Conservation (phyloP, 2,329 filamentous ascomycete species). For the Byssothecium circinans region DNA sequence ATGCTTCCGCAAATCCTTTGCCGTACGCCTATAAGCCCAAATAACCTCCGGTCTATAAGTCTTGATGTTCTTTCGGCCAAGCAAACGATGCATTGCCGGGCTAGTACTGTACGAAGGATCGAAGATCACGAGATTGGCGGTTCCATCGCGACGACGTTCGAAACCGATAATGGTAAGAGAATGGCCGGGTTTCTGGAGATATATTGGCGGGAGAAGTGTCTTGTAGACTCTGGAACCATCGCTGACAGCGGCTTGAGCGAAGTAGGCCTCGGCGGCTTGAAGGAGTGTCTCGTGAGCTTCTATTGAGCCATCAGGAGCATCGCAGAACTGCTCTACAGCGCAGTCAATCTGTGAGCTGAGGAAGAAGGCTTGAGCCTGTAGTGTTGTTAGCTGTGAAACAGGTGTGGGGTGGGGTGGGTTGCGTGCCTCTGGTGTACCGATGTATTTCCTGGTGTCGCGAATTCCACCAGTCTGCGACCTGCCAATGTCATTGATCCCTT, state of each 20-base stretch:
- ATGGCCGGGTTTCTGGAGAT: constrained; percentile 88
- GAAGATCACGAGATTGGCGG: constrained; percentile 76
- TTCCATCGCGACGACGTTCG: constrained; percentile 67
- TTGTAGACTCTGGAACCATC: constrained; percentile 63
- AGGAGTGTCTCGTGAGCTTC: constrained; percentile 61
- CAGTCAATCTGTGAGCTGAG: constrained; percentile 64
- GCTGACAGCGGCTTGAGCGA: constrained; percentile 57
- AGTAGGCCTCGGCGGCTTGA: constrained; percentile 72
- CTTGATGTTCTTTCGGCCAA: constrained; percentile 51
- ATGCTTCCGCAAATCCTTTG: constrained; percentile 68
- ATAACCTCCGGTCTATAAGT: constrained; percentile 61
- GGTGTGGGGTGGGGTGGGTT: background rate
- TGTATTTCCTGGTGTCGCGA: constrained; percentile 87
- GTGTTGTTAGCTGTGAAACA: constrained; percentile 12
- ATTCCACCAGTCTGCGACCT: constrained; percentile 84
- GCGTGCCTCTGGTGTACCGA: constrained; percentile 82
- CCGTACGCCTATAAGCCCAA: constrained; percentile 68
- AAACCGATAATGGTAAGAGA: constrained; percentile 88
- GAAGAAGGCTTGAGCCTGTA: constrained; percentile 77
- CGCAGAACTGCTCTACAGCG: constrained; percentile 56
- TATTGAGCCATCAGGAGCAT: constrained; percentile 49
- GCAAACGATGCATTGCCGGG: constrained; percentile 61
- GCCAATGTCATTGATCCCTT: constrained; percentile 74
- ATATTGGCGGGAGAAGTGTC: constrained; percentile 79
- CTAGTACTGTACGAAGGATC: constrained; percentile 81